These are phyloP conservation scores for Phytophthora vignae DNA, from an alignment of 352 stramenopile genomes.

Conservation along the genomic window DNA sequence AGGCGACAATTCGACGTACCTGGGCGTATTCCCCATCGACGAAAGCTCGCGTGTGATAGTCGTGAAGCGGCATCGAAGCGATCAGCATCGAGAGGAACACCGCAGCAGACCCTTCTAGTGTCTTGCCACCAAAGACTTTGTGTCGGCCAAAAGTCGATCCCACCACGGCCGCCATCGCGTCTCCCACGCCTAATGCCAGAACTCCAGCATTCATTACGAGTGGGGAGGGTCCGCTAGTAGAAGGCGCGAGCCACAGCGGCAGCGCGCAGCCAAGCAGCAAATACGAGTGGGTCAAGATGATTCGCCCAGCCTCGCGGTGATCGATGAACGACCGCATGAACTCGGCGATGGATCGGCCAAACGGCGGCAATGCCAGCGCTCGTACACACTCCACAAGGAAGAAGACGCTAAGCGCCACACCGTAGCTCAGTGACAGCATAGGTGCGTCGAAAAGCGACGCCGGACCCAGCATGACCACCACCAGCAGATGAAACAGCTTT, in stretches of 20 bases:
- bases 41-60: constrained; percentile 36
- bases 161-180: constrained; percentile 29
- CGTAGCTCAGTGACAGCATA: constrained; percentile 75
- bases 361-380: constrained; percentile 55
- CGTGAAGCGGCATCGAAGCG: constrained; percentile 53
- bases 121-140: neutral
- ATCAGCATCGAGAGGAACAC: constrained; percentile 61
- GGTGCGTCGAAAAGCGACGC: constrained; percentile 51
- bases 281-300: constrained; percentile 78
- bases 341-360: constrained; percentile 49
- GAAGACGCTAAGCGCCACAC: constrained; percentile 69
- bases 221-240: neutral
- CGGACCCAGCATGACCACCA: constrained; percentile 75
- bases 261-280: constrained; percentile 74
- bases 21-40: constrained; percentile 31
- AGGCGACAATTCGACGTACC: constrained; percentile 25
- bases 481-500: constrained; percentile 78
- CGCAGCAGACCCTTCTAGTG: constrained; percentile 17
- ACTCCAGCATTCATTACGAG: constrained; percentile 69
- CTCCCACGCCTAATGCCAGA: constrained; percentile 67
- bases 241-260: constrained; percentile 60
- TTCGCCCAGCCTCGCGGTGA: constrained; percentile 62
- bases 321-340: constrained; percentile 80
- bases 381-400: constrained; percentile 69
- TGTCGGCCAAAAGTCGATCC: neutral